phyloP scores from a whole-genome alignment of 305 asterid genomes.

The Andrographis paniculata region DNA sequence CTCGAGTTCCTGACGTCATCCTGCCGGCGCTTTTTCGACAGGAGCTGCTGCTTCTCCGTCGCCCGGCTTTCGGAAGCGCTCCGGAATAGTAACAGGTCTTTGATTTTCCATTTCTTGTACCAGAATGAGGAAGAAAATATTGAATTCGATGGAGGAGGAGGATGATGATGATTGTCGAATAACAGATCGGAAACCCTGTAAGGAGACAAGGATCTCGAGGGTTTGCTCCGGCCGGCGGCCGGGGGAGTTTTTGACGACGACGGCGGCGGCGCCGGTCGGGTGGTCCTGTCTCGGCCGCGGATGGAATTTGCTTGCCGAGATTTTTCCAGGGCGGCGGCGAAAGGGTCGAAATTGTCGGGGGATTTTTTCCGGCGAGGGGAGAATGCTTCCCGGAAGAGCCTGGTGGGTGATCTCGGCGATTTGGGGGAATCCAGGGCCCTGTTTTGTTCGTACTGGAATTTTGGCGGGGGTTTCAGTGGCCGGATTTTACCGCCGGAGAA shows the following conservation, averaged over 20 bases:
- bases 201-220: conserved; percentile 65
- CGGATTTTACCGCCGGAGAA: conserved; percentile 81
- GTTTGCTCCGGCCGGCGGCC: conserved; percentile 17
- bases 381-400: conserved; percentile 34
- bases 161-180: conserved; percentile 21
- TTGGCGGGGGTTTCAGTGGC: conserved; percentile 70
- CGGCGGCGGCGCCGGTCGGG: too few relatives aligned
- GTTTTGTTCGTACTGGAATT: conserved; percentile 22
- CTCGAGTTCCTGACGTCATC: conserved; percentile 54
- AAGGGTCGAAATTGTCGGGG: conserved; percentile 44
- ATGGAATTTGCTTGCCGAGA: conserved; percentile 12
- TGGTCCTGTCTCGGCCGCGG: conserved; percentile 37
- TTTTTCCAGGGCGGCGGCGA: conserved; percentile 53
- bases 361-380: conserved; percentile 35
- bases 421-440: conserved; percentile 29
- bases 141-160: conserved; percentile 8
- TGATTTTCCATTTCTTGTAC: conserved; percentile 75
- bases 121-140: conserved; percentile 37
- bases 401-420: conserved; percentile 47
- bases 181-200: conserved; percentile 55
- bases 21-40: conserved; percentile 28
- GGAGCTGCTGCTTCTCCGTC: conserved; percentile 28
- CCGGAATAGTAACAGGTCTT: conserved; percentile 65
- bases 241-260: conserved; percentile 5
- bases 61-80: conserved; percentile 86